Percentiles rank a stretch among this genome's conserved stretches.
Conservation (phyloP, 2,329 filamentous ascomycete genomes). For the Aspergillus tanneri region DNA sequence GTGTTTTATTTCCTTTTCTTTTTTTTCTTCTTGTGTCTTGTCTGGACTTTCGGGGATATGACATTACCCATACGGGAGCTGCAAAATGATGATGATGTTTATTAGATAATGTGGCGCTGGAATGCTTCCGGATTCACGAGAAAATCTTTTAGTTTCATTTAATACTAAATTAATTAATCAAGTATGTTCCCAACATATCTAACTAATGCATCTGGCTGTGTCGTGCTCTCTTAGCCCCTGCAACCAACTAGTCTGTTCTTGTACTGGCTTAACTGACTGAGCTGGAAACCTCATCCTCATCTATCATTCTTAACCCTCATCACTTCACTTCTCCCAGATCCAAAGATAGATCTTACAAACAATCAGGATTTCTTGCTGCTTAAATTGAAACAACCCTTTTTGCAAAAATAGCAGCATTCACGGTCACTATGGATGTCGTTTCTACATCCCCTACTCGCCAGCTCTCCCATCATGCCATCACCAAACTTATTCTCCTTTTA, state of each 20-base stretch:
- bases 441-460: neutral
- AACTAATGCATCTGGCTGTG: neutral
- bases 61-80: slow-evolving; percentile 1
- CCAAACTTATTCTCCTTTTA: neutral
- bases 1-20: slow-evolving; percentile 6
- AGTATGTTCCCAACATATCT: neutral
- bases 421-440: neutral
- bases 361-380: neutral
- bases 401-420: slow-evolving; percentile 2
- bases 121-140: slow-evolving; percentile 17
- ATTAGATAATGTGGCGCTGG: slow-evolving; percentile 17
- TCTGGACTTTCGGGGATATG: slow-evolving; percentile 3
- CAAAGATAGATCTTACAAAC: slow-evolving; percentile 7
- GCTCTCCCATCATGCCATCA: neutral
- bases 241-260: neutral
- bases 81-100: slow-evolving; percentile 2
- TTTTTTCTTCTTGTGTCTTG: slow-evolving; percentile 5
- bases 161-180: slow-evolving; percentile 15
- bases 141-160: slow-evolving; percentile 10
- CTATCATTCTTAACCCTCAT: neutral
- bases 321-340: neutral
- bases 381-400: neutral
- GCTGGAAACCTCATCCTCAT: neutral
- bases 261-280: neutral
- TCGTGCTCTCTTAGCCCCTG: too few relatives aligned